Evolutionary conservation across 106 monocot genomes (phyloP).

Genomic region (Alisma plantagoaquatica): DNA sequence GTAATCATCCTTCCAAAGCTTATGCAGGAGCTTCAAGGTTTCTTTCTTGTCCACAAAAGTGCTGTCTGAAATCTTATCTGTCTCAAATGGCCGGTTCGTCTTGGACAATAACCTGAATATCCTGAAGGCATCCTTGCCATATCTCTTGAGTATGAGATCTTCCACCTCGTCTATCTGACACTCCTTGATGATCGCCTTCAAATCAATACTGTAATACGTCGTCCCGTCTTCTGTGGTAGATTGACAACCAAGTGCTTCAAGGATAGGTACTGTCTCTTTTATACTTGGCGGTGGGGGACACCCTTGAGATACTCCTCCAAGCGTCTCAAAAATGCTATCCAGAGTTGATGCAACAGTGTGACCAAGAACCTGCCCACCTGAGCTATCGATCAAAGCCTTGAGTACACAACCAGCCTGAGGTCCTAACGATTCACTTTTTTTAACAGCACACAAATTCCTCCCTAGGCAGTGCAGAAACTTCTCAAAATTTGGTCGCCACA

Average conservation of each 20-base stretch:
- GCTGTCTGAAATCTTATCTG: constrained; percentile 49
- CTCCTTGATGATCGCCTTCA: constrained; percentile 45
- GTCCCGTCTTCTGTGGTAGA: constrained; percentile 26
- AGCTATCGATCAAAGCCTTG: constrained; percentile 41
- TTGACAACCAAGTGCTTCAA: constrained; percentile 52
- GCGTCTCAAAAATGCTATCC: constrained; percentile 51
- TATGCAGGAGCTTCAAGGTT: constrained; percentile 43
- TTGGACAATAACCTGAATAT: constrained; percentile 61
- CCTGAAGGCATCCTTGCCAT: constrained; percentile 68
- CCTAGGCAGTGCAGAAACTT: constrained; percentile 59
- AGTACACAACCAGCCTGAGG: constrained; percentile 35
- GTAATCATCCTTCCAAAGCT: constrained; percentile 74
- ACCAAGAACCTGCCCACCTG: constrained; percentile 8
- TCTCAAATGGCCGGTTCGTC: constrained; percentile 24
- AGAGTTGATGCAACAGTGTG: constrained; percentile 56
- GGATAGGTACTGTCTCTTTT: constrained; percentile 43
- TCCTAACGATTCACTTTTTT: constrained; percentile 14
- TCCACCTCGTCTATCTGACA: constrained; percentile 82
- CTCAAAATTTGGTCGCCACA: constrained; percentile 92
- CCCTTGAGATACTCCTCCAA: constrained; percentile 53
- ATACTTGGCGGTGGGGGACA: constrained; percentile 40
- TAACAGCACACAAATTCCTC: constrained; percentile 36
- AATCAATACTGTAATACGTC: constrained; percentile 34
- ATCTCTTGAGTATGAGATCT: constrained; percentile 45
- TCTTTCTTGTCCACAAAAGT: constrained; percentile 58